Conservation (phyloP, 2,329 filamentous ascomycete species). For the Parafenestella ontariensis region DNA sequence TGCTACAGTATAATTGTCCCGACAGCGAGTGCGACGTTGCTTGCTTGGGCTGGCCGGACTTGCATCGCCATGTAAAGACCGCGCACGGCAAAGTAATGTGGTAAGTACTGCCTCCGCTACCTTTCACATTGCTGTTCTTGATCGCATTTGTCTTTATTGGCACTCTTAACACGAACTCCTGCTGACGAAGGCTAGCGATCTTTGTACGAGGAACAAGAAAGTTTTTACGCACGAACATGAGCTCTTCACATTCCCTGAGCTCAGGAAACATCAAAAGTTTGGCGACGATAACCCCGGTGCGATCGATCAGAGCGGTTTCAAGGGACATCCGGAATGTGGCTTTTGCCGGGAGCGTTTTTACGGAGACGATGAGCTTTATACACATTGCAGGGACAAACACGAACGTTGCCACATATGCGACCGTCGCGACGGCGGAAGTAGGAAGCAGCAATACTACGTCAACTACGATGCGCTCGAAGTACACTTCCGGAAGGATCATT, state of each 20-base stretch:
- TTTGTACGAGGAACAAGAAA: constrained; percentile 94
- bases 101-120: constrained; percentile 48
- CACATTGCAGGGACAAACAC: constrained; percentile 92
- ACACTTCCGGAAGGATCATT: constrained; percentile 90
- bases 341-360: constrained; percentile 95
- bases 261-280: constrained; percentile 85
- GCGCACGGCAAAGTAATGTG: constrained; percentile 88
- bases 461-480: constrained; percentile 86
- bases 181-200: constrained; percentile 62
- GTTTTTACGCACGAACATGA: constrained; percentile 98
- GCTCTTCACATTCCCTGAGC: constrained; percentile 80
- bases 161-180: not conserved
- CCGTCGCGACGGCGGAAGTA: constrained; percentile 60
- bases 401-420: constrained; percentile 97
- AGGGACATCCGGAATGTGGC: constrained; percentile 90
- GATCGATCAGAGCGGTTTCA: constrained; percentile 92
- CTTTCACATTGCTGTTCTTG: not conserved
- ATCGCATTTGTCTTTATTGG: not conserved
- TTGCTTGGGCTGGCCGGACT: constrained; percentile 79
- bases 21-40: constrained; percentile 84
- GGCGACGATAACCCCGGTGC: constrained; percentile 92
- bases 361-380: constrained; percentile 91
- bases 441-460: constrained; percentile 86
- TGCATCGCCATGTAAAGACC: constrained; percentile 81
- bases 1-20: constrained; percentile 94